A percentile compares a stretch with the other conserved stretches of the same genome.
Evolutionary conservation across 2,329 filamentous ascomycete species (phyloP).

Genomic region (Cadophora malorum): DNA sequence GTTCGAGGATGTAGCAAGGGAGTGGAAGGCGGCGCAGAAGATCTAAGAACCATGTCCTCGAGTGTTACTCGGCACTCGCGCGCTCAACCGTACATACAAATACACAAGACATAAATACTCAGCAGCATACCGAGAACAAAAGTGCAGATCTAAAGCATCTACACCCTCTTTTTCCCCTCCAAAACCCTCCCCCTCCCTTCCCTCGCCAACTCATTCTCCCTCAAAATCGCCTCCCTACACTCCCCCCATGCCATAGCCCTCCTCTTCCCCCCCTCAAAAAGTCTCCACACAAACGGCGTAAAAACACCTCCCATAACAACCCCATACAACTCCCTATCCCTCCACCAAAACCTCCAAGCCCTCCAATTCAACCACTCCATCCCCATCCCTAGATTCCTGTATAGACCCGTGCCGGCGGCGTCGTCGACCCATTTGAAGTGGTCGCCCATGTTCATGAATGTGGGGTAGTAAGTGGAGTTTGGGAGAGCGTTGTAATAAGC

Average conservation of each 20-base stretch:
- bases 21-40: slow-evolving; percentile 32
- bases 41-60: not conserved
- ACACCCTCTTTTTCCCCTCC: slow-evolving; percentile 3
- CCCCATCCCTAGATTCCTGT: slow-evolving; percentile 8
- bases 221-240: slow-evolving; percentile 11
- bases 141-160: not conserved
- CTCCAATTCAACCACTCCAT: slow-evolving; percentile 1
- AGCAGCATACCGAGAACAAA: too few species aligned
- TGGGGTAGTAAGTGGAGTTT: slow-evolving; percentile 13
- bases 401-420: slow-evolving; percentile 9
- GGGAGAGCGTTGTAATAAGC: not conserved
- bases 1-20: slow-evolving; percentile 50
- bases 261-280: slow-evolving; percentile 19
- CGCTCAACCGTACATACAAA: too few species aligned
- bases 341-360: slow-evolving; percentile 20
- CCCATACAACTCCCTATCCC: slow-evolving; percentile 15
- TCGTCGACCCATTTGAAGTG: slow-evolving; percentile 12
- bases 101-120: too few species aligned
- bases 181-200: not conserved
- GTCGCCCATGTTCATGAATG: slow-evolving; percentile 13
- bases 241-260: slow-evolving; percentile 6
- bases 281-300: not conserved
- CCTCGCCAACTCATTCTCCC: slow-evolving; percentile 3
- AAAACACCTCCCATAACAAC: slow-evolving; percentile 5
- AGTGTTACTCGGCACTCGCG: not conserved